phyloP scores from a whole-genome alignment of 331 rosid genomes.

The Malus hybrid region DNA sequence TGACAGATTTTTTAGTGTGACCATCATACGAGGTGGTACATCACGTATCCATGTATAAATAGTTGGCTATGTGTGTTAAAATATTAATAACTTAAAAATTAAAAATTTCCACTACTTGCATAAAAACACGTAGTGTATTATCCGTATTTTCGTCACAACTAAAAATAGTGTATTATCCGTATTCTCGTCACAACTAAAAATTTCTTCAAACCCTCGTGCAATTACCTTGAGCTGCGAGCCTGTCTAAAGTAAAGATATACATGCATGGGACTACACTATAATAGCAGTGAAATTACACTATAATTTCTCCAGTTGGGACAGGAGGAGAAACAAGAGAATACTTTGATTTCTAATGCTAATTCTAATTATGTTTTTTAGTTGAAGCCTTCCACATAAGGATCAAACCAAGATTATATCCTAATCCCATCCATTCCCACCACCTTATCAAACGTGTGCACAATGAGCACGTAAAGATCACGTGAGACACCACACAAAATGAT shows the following conservation, averaged over 20 bases:
- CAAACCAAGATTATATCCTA: neutral
- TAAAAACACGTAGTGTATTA: too few species aligned
- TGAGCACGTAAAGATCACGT: conserved; percentile 20
- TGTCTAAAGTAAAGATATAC: neutral
- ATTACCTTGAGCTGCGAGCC: neutral
- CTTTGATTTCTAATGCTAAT: neutral
- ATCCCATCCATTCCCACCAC: neutral
- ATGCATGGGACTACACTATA: neutral
- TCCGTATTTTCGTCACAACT: too few species aligned
- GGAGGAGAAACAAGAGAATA: neutral
- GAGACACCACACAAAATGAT: neutral
- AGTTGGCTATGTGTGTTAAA: too few species aligned
- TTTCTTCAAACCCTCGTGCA: neutral
- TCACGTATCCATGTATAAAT: too few species aligned
- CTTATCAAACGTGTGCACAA: conserved; percentile 3
- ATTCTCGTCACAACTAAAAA: too few species aligned
- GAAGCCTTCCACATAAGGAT: neutral
- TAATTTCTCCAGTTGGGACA: neutral
- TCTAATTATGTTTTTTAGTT: neutral
- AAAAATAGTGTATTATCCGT: too few species aligned
- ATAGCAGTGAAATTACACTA: neutral
- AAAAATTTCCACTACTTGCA: too few species aligned
- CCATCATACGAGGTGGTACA: too few species aligned
- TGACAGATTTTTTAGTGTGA: too few species aligned
- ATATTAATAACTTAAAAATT: too few species aligned